Conservation (phyloP, 306 rosid species). For the Vigna reflexopilosa region DNA sequence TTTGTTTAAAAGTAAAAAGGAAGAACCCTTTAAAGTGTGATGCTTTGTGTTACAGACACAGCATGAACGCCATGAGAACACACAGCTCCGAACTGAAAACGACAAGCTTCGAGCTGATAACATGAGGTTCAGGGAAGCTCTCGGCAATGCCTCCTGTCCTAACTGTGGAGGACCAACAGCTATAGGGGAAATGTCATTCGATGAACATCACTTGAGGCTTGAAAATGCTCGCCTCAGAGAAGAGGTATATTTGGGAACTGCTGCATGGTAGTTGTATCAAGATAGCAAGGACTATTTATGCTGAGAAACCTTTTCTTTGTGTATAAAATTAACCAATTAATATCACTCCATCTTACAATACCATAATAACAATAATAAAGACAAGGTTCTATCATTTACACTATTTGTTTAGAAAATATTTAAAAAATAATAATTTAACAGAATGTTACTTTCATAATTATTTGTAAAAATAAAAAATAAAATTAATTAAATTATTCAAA, state of each 20-base stretch:
- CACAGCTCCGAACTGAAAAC: conserved; percentile 76
- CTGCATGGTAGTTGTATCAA: not conserved
- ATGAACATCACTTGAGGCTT: conserved; percentile 89
- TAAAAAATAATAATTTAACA: not conserved
- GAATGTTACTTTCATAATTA: not conserved
- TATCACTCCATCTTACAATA: not conserved
- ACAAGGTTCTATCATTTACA: not conserved
- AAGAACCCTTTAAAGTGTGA: not conserved
- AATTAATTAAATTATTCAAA: not conserved
- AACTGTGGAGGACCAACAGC: conserved; percentile 98
- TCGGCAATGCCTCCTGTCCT: conserved; percentile 94
- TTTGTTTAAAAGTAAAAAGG: not conserved
- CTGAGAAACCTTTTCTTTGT: not conserved
- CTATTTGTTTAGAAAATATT: not conserved
- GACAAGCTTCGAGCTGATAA: conserved; percentile 89
- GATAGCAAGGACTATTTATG: not conserved
- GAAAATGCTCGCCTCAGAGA: conserved; percentile 91
- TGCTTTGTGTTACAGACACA: conserved; percentile 66
- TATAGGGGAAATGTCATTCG: conserved; percentile 96
- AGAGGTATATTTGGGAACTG: conserved; percentile 64
- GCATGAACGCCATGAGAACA: conserved; percentile 92
- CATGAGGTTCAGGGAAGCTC: conserved; percentile 93
- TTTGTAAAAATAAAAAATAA: not conserved
- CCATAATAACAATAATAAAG: not conserved
- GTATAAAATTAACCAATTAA: not conserved